Percentiles rank a stretch among this genome's conserved stretches.
Evolutionary conservation across 805 yeast species (phyloP).

Genomic region (Wickerhamomyces rabaulensis): DNA sequence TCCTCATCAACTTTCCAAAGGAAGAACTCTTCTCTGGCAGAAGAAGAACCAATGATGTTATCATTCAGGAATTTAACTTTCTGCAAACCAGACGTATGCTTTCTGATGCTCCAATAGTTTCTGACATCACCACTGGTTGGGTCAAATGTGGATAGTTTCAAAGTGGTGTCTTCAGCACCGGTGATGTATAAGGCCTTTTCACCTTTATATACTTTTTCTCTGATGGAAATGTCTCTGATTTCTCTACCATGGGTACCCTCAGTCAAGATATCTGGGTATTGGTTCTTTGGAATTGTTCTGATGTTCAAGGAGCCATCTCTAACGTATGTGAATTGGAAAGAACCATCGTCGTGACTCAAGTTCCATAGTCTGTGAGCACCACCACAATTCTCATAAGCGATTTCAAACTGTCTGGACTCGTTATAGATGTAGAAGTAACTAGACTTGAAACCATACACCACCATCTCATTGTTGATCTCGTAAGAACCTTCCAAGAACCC

Average conservation of each 20-base stretch:
- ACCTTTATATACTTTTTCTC: conserved; percentile 24
- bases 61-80: conserved; percentile 56
- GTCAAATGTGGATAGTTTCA: conserved; percentile 46
- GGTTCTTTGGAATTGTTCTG: conserved; percentile 26
- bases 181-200: conserved; percentile 47
- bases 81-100: conserved; percentile 89
- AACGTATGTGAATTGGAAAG: conserved; percentile 50
- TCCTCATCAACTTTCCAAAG: conserved; percentile 61
- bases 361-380: conserved; percentile 90
- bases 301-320: conserved; percentile 47
- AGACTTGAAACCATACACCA: conserved; percentile 80
- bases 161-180: conserved; percentile 86
- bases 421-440: conserved; percentile 76
- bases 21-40: conserved; percentile 85
- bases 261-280: conserved; percentile 31
- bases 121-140: conserved; percentile 35
- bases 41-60: conserved; percentile 45
- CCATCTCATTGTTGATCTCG: conserved; percentile 37
- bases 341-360: conserved; percentile 27
- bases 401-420: conserved; percentile 68
- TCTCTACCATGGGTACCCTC: conserved; percentile 91
- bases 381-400: conserved; percentile 73
- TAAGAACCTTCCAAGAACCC: conserved; percentile 81
- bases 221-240: conserved; percentile 67
- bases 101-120: conserved; percentile 58